These are phyloP conservation scores for Diplodia seriata DNA, from an alignment of 2,329 filamentous ascomycete species.

Conservation along the genomic window DNA sequence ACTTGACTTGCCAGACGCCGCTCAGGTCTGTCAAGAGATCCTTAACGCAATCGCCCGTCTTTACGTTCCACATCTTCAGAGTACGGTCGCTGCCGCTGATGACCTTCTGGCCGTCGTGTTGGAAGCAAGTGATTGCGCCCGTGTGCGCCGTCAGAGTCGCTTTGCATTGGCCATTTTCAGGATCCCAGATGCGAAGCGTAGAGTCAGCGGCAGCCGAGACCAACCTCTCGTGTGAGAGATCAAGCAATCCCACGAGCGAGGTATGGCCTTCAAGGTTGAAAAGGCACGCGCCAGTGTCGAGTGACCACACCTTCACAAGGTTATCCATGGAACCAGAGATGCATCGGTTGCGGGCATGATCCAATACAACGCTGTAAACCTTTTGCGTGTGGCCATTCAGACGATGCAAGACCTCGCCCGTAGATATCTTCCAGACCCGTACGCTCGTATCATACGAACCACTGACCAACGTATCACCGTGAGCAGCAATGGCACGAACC, in stretches of 20 bases:
- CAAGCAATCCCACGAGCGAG: constrained; percentile 88
- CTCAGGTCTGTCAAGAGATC: constrained; percentile 91
- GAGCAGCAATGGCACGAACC: constrained; percentile 91
- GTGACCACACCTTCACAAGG: constrained; percentile 95
- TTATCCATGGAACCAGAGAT: constrained; percentile 99
- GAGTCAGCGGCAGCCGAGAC: constrained; percentile 96
- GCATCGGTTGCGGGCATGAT: constrained; percentile 89
- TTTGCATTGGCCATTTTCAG: constrained; percentile 88
- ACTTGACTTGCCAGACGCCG: constrained; percentile 99
- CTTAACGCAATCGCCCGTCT: constrained; percentile 87
- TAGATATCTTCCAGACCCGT: constrained; percentile 96
- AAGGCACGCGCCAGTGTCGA: constrained; percentile 82
- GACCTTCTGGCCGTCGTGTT: constrained; percentile 95
- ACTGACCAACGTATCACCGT: constrained; percentile 94
- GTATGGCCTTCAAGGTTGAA: constrained; percentile 93
- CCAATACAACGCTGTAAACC: constrained; percentile 95
- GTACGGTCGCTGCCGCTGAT: constrained; percentile 95
- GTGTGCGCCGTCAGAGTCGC: constrained; percentile 92
- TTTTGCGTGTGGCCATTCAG: constrained; percentile 89
- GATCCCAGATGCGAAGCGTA: constrained; percentile 95
- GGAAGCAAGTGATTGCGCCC: constrained; percentile 97
- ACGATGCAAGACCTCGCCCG: constrained; percentile 83
- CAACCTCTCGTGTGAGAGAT: constrained; percentile 85
- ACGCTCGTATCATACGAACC: constrained; percentile 93
- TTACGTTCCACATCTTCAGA: constrained; percentile 98